Evolutionary conservation across 2,329 filamentous ascomycete species (phyloP).

Genomic region (Trichoderma guizhouense): DNA sequence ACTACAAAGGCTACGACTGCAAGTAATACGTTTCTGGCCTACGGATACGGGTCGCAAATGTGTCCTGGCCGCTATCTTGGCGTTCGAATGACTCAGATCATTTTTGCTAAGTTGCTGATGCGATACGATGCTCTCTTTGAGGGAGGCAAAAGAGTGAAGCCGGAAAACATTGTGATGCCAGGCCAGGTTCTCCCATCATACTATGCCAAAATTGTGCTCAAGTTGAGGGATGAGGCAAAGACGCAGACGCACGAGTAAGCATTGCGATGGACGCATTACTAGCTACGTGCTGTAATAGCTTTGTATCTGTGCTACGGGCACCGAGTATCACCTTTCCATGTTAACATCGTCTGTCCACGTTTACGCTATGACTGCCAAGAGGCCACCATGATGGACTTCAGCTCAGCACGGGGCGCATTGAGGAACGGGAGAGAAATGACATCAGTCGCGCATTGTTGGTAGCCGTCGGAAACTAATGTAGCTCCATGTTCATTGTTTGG

Average conservation of each 20-base stretch:
- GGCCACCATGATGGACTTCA: background rate
- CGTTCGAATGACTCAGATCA: conserved; percentile 14
- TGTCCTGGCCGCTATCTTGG: conserved; percentile 16
- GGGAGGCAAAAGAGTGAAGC: background rate
- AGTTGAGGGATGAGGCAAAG: background rate
- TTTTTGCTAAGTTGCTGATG: conserved; percentile 18
- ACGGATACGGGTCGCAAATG: conserved; percentile 13
- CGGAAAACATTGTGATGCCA: background rate
- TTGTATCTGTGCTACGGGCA: no score
- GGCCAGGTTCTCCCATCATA: background rate
- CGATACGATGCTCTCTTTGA: conserved; percentile 7
- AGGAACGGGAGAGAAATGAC: background rate
- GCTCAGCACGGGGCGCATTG: background rate
- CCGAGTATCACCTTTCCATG: no score
- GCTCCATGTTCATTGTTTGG: background rate
- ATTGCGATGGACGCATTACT: background rate
- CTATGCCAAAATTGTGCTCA: background rate
- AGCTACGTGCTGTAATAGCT: no score
- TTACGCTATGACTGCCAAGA: background rate
- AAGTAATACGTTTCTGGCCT: conserved; percentile 12
- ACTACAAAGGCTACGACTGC: conserved; percentile 8
- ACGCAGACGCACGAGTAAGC: background rate
- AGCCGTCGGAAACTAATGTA: background rate
- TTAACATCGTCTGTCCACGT: background rate
- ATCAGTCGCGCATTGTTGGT: background rate